Evolutionary conservation across 2,329 filamentous ascomycete genomes (phyloP).

Genomic region (Neonectria ditissima): DNA sequence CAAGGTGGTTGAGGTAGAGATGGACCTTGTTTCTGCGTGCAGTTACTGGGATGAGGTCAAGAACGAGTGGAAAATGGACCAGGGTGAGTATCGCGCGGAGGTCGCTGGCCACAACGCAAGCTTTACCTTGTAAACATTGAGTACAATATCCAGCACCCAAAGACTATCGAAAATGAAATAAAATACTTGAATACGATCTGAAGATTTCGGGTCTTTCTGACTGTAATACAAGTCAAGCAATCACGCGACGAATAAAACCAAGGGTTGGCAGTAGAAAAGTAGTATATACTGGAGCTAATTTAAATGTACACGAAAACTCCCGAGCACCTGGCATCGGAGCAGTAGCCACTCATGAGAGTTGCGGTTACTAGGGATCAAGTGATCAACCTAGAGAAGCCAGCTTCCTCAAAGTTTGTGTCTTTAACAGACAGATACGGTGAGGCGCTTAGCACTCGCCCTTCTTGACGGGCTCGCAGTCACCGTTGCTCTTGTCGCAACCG

Average conservation of each 20-base stretch:
- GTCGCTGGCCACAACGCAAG: not conserved
- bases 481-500: slow-evolving; percentile 46
- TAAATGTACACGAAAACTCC: not conserved
- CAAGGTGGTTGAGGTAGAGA: not conserved
- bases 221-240: not conserved
- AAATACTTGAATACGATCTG: too few species aligned
- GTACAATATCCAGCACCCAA: fast-evolving
- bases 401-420: not conserved
- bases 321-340: not conserved
- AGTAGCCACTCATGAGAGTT: not conserved
- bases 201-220: not conserved
- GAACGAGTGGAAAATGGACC: slow-evolving; percentile 26
- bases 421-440: not conserved
- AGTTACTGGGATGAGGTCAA: slow-evolving; percentile 22
- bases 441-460: slow-evolving; percentile 43
- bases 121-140: not conserved
- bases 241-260: not conserved
- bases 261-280: not conserved
- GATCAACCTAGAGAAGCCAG: not conserved
- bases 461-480: slow-evolving; percentile 46
- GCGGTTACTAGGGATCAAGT: not conserved
- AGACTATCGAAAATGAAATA: not conserved
- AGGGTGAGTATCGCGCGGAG: slow-evolving; percentile 13
- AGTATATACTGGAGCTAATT: not conserved
- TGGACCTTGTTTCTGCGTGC: slow-evolving; percentile 17